A percentile compares a stretch with the other conserved stretches of the same genome.
These are phyloP conservation scores for Toxoplasma gondii DNA, from an alignment of 169 alveolate species.

Conservation along the genomic window DNA sequence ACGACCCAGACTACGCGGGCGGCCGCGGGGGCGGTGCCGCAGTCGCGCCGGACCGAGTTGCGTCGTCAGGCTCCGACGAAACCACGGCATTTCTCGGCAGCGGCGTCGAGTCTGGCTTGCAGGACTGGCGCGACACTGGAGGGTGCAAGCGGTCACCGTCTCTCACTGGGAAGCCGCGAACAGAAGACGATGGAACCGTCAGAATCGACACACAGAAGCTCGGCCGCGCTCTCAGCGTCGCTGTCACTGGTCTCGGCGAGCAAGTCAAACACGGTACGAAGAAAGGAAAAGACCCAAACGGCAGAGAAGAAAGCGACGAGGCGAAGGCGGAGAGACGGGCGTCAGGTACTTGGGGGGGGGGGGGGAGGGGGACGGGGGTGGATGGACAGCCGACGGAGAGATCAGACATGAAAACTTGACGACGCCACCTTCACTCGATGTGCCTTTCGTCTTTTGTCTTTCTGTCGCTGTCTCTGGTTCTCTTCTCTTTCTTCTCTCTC, in stretches of 20 bases:
- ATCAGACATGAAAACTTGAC: no score
- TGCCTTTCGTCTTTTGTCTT: neutral
- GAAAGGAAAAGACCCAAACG: neutral
- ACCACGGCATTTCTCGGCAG: neutral
- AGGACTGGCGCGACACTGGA: neutral
- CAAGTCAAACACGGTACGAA: conserved; percentile 47
- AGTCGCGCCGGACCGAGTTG: neutral
- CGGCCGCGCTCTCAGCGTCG: conserved; percentile 51
- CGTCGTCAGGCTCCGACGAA: neutral
- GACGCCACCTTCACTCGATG: no score
- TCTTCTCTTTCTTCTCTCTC: neutral
- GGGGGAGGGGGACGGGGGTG: neutral
- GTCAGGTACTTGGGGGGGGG: neutral
- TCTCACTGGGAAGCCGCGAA: neutral
- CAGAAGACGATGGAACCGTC: neutral
- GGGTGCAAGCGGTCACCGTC: neutral
- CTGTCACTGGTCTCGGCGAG: conserved; percentile 55
- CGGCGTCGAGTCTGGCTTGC: neutral
- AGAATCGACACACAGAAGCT: conserved; percentile 51
- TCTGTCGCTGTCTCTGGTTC: neutral
- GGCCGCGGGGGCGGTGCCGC: neutral
- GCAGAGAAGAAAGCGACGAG: neutral
- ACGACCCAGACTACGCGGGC: conserved; percentile 24
- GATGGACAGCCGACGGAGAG: neutral
- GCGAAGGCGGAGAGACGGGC: neutral